These are phyloP conservation scores for Candida sojae DNA, from an alignment of 1,139 yeast genomes.

Conservation along the genomic window DNA sequence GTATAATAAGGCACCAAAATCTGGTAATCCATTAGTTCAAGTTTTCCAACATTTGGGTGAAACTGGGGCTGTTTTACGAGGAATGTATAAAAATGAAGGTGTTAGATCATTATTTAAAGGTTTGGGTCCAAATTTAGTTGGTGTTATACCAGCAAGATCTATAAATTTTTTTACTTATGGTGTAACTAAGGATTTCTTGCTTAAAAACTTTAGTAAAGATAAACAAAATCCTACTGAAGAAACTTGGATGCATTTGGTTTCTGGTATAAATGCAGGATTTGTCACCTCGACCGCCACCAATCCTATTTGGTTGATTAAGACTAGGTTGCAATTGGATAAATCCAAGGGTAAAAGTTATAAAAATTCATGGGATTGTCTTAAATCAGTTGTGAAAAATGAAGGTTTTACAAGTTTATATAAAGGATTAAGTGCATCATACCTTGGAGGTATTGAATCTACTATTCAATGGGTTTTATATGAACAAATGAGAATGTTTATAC, in stretches of 20 bases:
- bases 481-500: constrained; percentile 80
- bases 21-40: constrained; percentile 40
- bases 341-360: constrained; percentile 64
- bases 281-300: constrained; percentile 98
- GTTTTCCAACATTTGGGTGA: constrained; percentile 77
- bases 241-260: constrained; percentile 80
- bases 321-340: constrained; percentile 89
- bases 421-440: constrained; percentile 90
- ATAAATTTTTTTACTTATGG: constrained; percentile 97
- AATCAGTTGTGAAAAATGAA: constrained; percentile 69
- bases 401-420: constrained; percentile 80
- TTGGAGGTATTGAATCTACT: constrained; percentile 93
- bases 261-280: constrained; percentile 94
- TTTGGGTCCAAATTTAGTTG: constrained; percentile 92
- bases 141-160: constrained; percentile 98
- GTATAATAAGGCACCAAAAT: constrained; percentile 44
- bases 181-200: constrained; percentile 74
- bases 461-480: constrained; percentile 97
- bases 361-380: constrained; percentile 84
- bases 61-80: constrained; percentile 70
- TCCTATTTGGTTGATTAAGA: constrained; percentile 98
- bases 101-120: constrained; percentile 87
- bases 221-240: constrained; percentile 31
- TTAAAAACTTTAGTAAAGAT: constrained; percentile 44
- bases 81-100: constrained; percentile 78